Conservation (phyloP, 495 filamentous ascomycete species). For the Penicillium argentinense region DNA sequence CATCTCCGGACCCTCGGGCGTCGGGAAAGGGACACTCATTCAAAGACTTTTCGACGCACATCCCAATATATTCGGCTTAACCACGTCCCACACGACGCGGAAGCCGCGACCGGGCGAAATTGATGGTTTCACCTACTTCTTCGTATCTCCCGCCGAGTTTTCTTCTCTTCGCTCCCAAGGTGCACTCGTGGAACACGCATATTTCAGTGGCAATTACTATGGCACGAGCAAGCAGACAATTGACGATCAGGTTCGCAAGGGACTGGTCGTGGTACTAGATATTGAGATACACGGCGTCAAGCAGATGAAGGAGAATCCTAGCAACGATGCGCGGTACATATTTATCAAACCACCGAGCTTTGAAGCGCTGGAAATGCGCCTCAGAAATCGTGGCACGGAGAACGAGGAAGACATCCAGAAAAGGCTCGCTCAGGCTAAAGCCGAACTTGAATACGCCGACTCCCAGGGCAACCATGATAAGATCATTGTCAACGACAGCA, state of each 20-base stretch:
- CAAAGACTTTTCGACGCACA: slow-evolving; percentile 61
- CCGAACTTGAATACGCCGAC: slow-evolving; percentile 73
- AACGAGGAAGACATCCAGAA: slow-evolving; percentile 68
- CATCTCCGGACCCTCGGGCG: slow-evolving; percentile 77
- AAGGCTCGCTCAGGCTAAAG: slow-evolving; percentile 68
- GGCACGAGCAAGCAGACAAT: slow-evolving; percentile 76
- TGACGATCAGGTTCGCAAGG: slow-evolving; percentile 61
- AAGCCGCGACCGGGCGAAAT: slow-evolving; percentile 68
- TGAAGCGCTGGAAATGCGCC: slow-evolving; percentile 65
- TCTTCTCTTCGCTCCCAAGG: slow-evolving; percentile 57
- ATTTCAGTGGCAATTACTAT: slow-evolving; percentile 77
- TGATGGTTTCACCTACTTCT: slow-evolving; percentile 75
- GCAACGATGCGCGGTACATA: slow-evolving; percentile 68
- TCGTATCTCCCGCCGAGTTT: slow-evolving; percentile 64
- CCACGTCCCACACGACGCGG: slow-evolving; percentile 69
- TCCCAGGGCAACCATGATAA: slow-evolving; percentile 67
- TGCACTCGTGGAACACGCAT: slow-evolving; percentile 78
- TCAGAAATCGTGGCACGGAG: slow-evolving; percentile 76
- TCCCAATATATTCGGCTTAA: slow-evolving; percentile 71
- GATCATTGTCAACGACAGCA: slow-evolving; percentile 78
- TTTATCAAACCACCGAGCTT: slow-evolving; percentile 75
- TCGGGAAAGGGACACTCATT: slow-evolving; percentile 83
- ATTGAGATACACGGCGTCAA: slow-evolving; percentile 93
- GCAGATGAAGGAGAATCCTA: slow-evolving; percentile 67
- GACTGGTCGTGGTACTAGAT: slow-evolving; percentile 49